Evolutionary conservation across 2,329 filamentous ascomycete genomes (phyloP).

Genomic region (Sordariomycetes sp.): DNA sequence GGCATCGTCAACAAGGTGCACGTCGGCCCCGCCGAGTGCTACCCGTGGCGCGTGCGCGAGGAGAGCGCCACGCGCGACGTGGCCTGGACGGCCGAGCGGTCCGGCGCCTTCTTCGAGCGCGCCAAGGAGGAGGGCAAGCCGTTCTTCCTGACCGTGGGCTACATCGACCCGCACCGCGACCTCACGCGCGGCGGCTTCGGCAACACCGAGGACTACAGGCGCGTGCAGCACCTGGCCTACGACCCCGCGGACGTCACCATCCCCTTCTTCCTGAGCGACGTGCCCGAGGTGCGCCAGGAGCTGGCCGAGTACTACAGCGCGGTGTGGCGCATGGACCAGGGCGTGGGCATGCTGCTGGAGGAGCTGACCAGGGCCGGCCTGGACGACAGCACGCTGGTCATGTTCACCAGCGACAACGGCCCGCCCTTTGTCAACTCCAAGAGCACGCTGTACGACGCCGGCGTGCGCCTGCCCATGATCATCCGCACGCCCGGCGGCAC

Average conservation of each 20-base stretch:
- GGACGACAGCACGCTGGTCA: slow-evolving; percentile 25
- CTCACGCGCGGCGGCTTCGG: slow-evolving; percentile 28
- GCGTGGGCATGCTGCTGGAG: slow-evolving; percentile 26
- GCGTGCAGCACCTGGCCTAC: slow-evolving; percentile 9
- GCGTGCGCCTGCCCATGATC: slow-evolving; percentile 30
- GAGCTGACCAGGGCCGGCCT: slow-evolving; percentile 20
- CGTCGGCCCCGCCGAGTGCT: slow-evolving; percentile 26
- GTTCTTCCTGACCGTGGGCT: slow-evolving; percentile 35
- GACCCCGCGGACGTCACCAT: slow-evolving; percentile 23
- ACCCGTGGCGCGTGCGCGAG: slow-evolving; percentile 28
- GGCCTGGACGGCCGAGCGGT: slow-evolving; percentile 23
- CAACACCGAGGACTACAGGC: no score
- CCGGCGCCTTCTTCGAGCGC: slow-evolving; percentile 23
- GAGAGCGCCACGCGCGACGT: slow-evolving; percentile 33
- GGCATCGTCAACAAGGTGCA: slow-evolving; percentile 38
- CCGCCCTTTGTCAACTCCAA: slow-evolving; percentile 39
- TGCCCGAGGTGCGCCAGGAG: slow-evolving; percentile 27
- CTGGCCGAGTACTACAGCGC: slow-evolving; percentile 29
- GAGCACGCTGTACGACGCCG: slow-evolving; percentile 37
- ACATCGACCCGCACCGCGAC: slow-evolving; percentile 34
- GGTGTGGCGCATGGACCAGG: slow-evolving; percentile 28
- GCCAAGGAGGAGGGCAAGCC: slow-evolving; percentile 18
- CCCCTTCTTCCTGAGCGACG: slow-evolving; percentile 27
- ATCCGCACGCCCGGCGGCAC: slow-evolving; percentile 20
- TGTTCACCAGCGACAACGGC: slow-evolving; percentile 38